These are phyloP conservation scores for Spathaspora arborariae DNA, from an alignment of 805 yeast species.

Conservation along the genomic window DNA sequence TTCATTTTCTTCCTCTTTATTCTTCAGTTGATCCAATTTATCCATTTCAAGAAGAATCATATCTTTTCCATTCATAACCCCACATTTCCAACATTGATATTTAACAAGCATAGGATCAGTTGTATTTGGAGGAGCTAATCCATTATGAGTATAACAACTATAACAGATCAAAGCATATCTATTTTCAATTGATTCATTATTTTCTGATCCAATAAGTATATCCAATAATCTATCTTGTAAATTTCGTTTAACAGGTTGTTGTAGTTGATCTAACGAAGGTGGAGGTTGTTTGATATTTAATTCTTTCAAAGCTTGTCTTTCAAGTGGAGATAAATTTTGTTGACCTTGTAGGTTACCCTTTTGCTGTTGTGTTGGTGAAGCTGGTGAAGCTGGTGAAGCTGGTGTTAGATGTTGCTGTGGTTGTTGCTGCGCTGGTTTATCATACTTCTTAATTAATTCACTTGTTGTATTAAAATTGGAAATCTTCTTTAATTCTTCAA, in stretches of 20 bases:
- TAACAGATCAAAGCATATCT: constrained; percentile 72
- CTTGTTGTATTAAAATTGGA: constrained; percentile 76
- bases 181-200: constrained; percentile 56
- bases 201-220: constrained; percentile 47
- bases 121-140: constrained; percentile 73
- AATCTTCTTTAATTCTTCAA: constrained; percentile 64
- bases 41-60: constrained; percentile 4
- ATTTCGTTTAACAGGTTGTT: constrained; percentile 13
- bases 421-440: constrained; percentile 6
- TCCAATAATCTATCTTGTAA: constrained; percentile 38
- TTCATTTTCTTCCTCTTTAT: not conserved
- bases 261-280: not conserved
- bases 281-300: constrained; percentile 7
- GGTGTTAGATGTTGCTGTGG: constrained; percentile 2
- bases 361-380: not conserved
- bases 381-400: not conserved
- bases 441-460: constrained; percentile 63
- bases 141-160: constrained; percentile 69
- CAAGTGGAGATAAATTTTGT: not conserved
- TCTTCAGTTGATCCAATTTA: not conserved
- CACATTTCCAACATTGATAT: constrained; percentile 68
- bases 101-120: constrained; percentile 43
- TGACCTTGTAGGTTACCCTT: not conserved
- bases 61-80: constrained; percentile 32
- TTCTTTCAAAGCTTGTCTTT: constrained; percentile 7